Percentiles rank a stretch among this genome's conserved stretches.
phyloP scores from a whole-genome alignment of 139 green algal species.

The Asterochloris erici region DNA sequence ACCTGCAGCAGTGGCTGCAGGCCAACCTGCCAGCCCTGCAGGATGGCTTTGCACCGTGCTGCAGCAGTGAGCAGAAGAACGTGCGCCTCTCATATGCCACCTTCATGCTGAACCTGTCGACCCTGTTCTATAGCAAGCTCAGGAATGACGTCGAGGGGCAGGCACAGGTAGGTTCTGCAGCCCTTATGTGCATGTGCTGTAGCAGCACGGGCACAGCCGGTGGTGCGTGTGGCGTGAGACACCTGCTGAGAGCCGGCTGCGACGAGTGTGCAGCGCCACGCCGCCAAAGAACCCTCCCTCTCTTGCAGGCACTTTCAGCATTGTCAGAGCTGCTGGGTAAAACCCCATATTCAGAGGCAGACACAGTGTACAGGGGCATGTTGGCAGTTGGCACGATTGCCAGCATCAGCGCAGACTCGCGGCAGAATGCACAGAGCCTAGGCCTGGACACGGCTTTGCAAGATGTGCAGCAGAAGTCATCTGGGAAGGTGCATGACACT shows the following conservation, averaged over 20 bases:
- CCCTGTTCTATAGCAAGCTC: neutral
- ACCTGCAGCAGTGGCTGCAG: conserved; percentile 35
- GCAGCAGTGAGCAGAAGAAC: conserved; percentile 35
- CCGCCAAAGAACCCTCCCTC: neutral
- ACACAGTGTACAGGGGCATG: conserved; percentile 39
- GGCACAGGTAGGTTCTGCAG: neutral
- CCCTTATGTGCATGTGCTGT: neutral
- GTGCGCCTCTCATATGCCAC: conserved; percentile 58
- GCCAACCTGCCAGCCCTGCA: conserved; percentile 28
- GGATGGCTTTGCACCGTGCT: conserved; percentile 34
- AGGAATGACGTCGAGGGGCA: neutral
- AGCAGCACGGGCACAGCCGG: neutral
- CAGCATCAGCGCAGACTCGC: conserved; percentile 17
- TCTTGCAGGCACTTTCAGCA: conserved; percentile 32
- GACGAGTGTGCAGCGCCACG: neutral
- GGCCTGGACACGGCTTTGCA: neutral
- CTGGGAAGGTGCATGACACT: too few species aligned
- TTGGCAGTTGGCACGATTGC: conserved; percentile 50
- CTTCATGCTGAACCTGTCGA: conserved; percentile 62
- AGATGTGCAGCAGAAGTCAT: neutral
- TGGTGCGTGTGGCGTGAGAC: neutral
- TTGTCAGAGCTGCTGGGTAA: conserved; percentile 39
- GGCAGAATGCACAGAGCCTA: conserved; percentile 22
- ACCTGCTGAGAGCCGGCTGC: neutral
- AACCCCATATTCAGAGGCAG: conserved; percentile 22